Evolutionary conservation across 1,284 basidiomycete genomes (phyloP).

Genomic region (Rhodofomes roseus): DNA sequence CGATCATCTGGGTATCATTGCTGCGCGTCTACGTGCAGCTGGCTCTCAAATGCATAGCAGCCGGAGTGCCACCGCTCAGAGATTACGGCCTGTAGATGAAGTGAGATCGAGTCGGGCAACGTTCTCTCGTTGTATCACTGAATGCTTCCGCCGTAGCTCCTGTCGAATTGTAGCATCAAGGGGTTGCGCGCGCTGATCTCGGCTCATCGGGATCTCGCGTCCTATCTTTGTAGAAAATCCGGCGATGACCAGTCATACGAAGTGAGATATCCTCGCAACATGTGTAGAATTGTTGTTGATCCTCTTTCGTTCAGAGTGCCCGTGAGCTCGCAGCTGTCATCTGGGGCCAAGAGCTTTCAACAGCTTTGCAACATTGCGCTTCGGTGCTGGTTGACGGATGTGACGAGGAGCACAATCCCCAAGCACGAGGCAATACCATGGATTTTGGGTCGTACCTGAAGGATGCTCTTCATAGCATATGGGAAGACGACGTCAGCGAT

Average conservation of each 20-base stretch:
- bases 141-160: conserved; percentile 25
- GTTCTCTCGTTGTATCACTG: not conserved
- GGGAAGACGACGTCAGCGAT: conserved; percentile 63
- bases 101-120: conserved; percentile 36
- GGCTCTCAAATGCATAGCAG: conserved; percentile 49
- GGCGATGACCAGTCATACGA: conserved; percentile 77
- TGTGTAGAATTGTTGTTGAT: not conserved
- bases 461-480: conserved; percentile 56
- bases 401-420: conserved; percentile 22
- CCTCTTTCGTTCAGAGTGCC: conserved; percentile 53
- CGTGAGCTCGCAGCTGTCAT: conserved; percentile 68
- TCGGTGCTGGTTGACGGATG: conserved; percentile 36
- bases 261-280: conserved; percentile 40
- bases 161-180: conserved; percentile 46
- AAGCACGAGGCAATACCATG: conserved; percentile 32
- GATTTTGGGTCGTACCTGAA: conserved; percentile 56
- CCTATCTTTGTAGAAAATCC: conserved; percentile 63
- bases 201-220: conserved; percentile 60
- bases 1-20: conserved; percentile 92
- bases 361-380: conserved; percentile 54
- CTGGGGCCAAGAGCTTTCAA: conserved; percentile 72
- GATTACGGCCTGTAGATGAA: conserved; percentile 66
- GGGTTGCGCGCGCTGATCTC: conserved; percentile 54
- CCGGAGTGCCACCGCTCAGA: conserved; percentile 20
- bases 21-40: conserved; percentile 70